These are phyloP conservation scores for Cytidiella melzeri DNA, from an alignment of 768 basidiomycete species.

Conservation along the genomic window DNA sequence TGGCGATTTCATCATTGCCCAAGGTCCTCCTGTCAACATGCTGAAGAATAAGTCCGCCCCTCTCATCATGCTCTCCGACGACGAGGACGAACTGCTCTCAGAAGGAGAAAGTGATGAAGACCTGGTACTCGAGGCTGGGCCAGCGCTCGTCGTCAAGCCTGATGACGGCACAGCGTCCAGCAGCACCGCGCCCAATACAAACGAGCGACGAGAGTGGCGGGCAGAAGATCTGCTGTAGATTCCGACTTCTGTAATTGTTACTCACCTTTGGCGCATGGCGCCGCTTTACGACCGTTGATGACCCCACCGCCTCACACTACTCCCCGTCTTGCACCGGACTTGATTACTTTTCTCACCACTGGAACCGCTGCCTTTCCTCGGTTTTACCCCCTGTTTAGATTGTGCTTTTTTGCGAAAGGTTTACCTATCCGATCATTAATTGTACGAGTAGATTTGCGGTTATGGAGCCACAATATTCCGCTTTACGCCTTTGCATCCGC, in stretches of 20 bases:
- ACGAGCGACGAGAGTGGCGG: slow-evolving; percentile 10
- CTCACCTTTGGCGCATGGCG: slow-evolving; percentile 1
- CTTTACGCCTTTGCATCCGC: background rate
- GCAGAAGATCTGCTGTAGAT: slow-evolving; percentile 10
- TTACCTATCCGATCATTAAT: background rate
- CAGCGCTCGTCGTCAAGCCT: slow-evolving; percentile 44
- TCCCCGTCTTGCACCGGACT: background rate
- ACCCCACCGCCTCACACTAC: background rate
- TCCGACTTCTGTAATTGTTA: too few species aligned
- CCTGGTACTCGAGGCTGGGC: slow-evolving; percentile 70
- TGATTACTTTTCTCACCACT: background rate
- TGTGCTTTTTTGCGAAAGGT: background rate
- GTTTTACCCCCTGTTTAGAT: background rate
- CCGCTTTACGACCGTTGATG: background rate
- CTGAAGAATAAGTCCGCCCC: slow-evolving; percentile 35
- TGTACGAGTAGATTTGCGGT: background rate
- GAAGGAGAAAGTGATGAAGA: slow-evolving; percentile 57
- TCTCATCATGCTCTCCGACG: slow-evolving; percentile 27
- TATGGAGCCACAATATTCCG: background rate
- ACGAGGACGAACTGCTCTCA: slow-evolving; percentile 32
- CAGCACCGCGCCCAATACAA: background rate
- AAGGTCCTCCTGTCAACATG: slow-evolving; percentile 43
- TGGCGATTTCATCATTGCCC: slow-evolving; percentile 45
- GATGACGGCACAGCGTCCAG: slow-evolving; percentile 9
- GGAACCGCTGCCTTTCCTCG: background rate